phyloP scores from a whole-genome alignment of 805 yeast species.

The Wickerhamomyces chaumierensis region DNA sequence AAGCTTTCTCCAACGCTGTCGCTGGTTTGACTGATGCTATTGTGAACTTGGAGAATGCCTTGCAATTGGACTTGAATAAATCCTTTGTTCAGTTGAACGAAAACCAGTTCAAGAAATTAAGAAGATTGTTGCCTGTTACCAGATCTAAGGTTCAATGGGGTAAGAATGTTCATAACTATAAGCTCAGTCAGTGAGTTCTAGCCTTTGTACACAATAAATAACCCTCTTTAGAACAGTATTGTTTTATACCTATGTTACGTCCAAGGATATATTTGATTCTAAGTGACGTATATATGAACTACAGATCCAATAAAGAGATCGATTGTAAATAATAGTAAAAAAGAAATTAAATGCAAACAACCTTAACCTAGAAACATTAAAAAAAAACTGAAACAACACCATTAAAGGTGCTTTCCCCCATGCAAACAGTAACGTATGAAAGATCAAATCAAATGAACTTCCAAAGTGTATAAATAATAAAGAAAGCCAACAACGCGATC shows the following conservation, averaged over 20 bases:
- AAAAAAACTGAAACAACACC: too few relatives aligned
- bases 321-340: too few relatives aligned
- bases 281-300: too few relatives aligned
- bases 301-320: too few relatives aligned
- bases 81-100: constrained; percentile 69
- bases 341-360: too few relatives aligned
- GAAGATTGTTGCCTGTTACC: constrained; percentile 89
- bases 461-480: constrained; percentile 44
- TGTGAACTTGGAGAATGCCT: constrained; percentile 41
- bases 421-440: too few relatives aligned
- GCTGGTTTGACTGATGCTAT: constrained; percentile 31
- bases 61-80: constrained; percentile 48
- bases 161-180: constrained; percentile 79
- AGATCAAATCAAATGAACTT: constrained; percentile 28
- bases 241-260: too few relatives aligned
- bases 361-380: too few relatives aligned
- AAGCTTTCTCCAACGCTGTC: background rate
- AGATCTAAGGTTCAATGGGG: constrained; percentile 94
- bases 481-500: constrained; percentile 39
- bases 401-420: too few relatives aligned
- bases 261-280: too few relatives aligned
- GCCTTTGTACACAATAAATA: too few relatives aligned
- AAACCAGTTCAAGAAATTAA: constrained; percentile 64
- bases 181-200: constrained; percentile 71
- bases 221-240: too few relatives aligned